Percentiles rank a stretch among this genome's conserved stretches.
Evolutionary conservation across 2,329 filamentous ascomycete genomes (phyloP).

Genomic region (Stachybotrys chartarum): DNA sequence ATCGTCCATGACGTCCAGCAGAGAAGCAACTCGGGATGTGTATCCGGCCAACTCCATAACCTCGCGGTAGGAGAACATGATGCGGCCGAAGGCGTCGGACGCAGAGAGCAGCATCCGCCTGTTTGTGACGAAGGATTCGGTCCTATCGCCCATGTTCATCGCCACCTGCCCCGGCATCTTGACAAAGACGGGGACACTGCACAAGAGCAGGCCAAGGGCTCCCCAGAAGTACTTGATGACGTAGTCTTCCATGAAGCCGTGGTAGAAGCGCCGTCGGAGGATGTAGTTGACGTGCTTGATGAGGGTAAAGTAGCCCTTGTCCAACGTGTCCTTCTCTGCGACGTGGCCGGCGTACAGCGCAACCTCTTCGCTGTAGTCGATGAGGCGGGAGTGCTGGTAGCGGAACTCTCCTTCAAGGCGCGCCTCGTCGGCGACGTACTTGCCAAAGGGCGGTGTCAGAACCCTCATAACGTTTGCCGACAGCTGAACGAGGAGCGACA

Average conservation of each 20-base stretch:
- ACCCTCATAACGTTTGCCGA: slow-evolving; percentile 91
- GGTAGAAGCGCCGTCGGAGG: slow-evolving; percentile 80
- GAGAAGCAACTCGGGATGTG: slow-evolving; percentile 82
- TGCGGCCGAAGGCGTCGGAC: slow-evolving; percentile 87
- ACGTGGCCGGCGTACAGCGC: slow-evolving; percentile 88
- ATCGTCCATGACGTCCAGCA: slow-evolving; percentile 92
- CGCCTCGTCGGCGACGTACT: slow-evolving; percentile 95
- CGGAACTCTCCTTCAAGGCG: slow-evolving; percentile 92
- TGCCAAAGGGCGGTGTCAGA: slow-evolving; percentile 91
- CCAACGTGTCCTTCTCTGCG: slow-evolving; percentile 89
- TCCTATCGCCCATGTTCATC: slow-evolving; percentile 62
- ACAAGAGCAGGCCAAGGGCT: slow-evolving; percentile 81
- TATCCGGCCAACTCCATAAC: slow-evolving; percentile 94
- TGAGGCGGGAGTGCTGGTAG: slow-evolving; percentile 88
- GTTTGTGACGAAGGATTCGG: slow-evolving; percentile 85
- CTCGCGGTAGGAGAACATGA: slow-evolving; percentile 98
- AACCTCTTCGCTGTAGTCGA: slow-evolving; percentile 93
- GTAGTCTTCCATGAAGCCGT: slow-evolving; percentile 99
- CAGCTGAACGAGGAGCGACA: slow-evolving; percentile 88
- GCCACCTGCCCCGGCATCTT: slow-evolving; percentile 68
- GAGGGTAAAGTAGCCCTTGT: slow-evolving; percentile 97
- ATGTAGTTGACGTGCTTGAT: slow-evolving; percentile 99
- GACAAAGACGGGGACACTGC: slow-evolving; percentile 93
- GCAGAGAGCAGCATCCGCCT: slow-evolving; percentile 84
- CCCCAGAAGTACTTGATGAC: slow-evolving; percentile 99